Evolutionary conservation across 2,329 filamentous ascomycete genomes (phyloP).

Genomic region (Colletotrichum sublineola): DNA sequence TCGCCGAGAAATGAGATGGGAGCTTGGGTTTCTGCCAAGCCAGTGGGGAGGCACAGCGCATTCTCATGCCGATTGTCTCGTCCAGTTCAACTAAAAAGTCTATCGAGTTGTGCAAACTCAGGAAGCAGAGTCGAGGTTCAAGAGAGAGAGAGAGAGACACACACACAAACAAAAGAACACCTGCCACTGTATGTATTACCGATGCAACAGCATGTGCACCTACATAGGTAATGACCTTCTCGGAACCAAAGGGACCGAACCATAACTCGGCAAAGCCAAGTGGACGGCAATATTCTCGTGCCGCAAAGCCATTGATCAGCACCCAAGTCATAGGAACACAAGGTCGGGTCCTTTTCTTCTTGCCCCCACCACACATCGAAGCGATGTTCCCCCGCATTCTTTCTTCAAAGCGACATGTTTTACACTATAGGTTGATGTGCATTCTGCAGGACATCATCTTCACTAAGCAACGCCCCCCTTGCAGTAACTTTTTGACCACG

Average conservation of each 20-base stretch:
- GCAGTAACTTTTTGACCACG: constrained; percentile 11
- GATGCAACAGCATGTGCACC: not conserved
- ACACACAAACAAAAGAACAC: not conserved
- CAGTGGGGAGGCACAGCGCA: not conserved
- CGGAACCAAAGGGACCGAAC: not conserved
- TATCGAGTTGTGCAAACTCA: not conserved
- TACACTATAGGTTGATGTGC: not conserved
- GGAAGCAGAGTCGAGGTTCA: not conserved
- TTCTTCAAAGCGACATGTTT: not conserved
- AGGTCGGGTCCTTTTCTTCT: not conserved
- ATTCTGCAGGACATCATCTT: constrained; percentile 6
- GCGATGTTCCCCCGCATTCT: constrained; percentile 14
- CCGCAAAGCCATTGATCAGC: not conserved
- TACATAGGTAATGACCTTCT: not conserved
- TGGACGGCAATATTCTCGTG: not conserved
- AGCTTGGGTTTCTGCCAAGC: not conserved
- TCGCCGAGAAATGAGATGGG: not conserved
- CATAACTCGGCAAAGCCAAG: constrained; percentile 22
- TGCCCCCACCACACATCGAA: not conserved
- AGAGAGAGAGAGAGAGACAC: not conserved
- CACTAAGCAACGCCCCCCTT: not conserved
- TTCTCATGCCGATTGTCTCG: not conserved
- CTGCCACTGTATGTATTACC: not conserved
- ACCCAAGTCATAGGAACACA: not conserved
- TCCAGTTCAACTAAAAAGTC: not conserved